Base-by-base conservation (phyloP, 2,329 filamentous ascomycete genomes). In the Ophiosphaerella herpotricha region DNA sequence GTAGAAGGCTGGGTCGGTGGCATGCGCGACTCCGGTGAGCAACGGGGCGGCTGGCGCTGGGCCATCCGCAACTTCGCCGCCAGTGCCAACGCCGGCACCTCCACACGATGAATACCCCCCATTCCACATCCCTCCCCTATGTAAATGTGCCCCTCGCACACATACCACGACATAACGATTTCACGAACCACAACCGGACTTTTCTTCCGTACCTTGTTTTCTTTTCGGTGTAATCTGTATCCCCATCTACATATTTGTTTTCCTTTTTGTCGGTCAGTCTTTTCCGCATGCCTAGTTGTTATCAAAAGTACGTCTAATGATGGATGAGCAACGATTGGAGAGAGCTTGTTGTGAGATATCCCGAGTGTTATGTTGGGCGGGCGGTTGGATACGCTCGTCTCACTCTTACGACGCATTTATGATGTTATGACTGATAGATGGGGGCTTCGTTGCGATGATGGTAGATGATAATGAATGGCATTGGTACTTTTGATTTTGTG, bases 1-100 rank as follows among this genome's bases (percentile, higher is more conserved):
- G 93, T 93, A 60, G 87, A 89, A 69, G 86, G 84, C 65, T 99
- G 94, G 94, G 84, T 93, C 57, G 82, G 82, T 43, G 76, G 81
- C 57, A 80, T 82, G 52, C 68, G 74, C 62, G 78, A 80, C 48
- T 70, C 57, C 59, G 67, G 68, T 41, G 66, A 71, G 37, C 57
- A 78, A 52, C 44, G 58, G 23, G 74, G 80, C 61, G 78, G 82
- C 45, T 91, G 89, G 90, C 83, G 88, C 73, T 95, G 91, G 91
- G 85, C 85, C 41, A 88, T 84, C 46, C 74, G 80, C 49, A 75
- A 79, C 54, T 63, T 80, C 54, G 77, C 77, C 7, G 60, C 61
- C 39, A 63, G 54, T 37, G 65, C 66, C 11, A 21, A 21, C 18
- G 18, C 63, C 61, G 61, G 55, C 12, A 35, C 55, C 31, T 31